Conservation (phyloP, 805 yeast genomes). For the Candida sphagnicola region DNA sequence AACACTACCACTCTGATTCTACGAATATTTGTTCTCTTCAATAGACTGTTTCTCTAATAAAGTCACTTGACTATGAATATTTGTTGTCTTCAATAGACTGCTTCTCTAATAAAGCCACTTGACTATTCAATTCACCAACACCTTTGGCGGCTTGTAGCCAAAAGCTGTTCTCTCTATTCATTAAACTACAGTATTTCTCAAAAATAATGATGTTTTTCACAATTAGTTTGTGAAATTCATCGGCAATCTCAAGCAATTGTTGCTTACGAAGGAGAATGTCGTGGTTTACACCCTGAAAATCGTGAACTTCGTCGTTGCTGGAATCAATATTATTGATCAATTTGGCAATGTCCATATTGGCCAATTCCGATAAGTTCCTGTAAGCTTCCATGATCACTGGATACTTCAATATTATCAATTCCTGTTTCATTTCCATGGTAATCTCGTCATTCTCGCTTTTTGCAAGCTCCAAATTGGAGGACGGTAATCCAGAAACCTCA, state of each 20-base stretch:
- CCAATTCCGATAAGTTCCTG: constrained; percentile 17
- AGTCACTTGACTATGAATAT: not conserved
- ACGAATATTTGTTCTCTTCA: not conserved
- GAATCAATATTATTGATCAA: constrained; percentile 15
- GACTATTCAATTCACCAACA: constrained; percentile 7
- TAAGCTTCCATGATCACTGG: constrained; percentile 18
- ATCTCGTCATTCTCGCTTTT: not conserved
- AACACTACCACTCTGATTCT: no score
- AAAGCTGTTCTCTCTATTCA: constrained; percentile 20
- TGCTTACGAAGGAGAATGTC: constrained; percentile 2
- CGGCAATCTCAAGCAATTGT: constrained; percentile 13
- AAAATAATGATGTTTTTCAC: constrained; percentile 26
- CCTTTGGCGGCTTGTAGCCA: constrained; percentile 23
- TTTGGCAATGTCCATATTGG: constrained; percentile 17
- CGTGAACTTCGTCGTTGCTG: constrained; percentile 14
- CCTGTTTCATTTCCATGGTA: constrained; percentile 12
- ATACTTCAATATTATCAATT: constrained; percentile 18
- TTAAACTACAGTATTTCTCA: constrained; percentile 21
- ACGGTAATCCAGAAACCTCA: constrained; percentile 2
- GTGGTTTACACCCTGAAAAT: constrained; percentile 5
- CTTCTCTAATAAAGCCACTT: not conserved
- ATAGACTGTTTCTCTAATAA: not conserved
- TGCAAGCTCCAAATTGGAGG: not conserved
- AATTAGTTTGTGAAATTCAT: constrained; percentile 17
- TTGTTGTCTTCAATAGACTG: not conserved